Evolutionary conservation across 768 basidiomycete species (phyloP), one percentile per base, ranked within the genome.

Genomic region (Auricularia cornea): DNA sequence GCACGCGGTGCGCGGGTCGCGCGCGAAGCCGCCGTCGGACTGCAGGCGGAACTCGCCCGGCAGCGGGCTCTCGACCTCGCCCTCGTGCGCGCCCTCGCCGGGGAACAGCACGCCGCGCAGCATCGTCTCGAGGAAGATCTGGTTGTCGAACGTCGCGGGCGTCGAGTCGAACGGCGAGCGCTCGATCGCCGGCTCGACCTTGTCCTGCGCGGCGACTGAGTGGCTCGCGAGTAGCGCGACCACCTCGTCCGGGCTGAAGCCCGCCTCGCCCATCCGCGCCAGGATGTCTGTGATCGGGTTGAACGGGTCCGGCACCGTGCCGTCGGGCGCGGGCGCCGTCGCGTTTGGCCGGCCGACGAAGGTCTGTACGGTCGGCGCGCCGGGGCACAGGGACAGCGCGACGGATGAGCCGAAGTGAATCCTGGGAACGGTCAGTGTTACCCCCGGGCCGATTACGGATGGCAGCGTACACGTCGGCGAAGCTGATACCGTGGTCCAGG

Each of bases 381-480:
- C 78, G 23, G 76, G 72, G 64, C 78, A 79, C 67, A 77, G 77
- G 59, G 70, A 68, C 3, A 75, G 66, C 56, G 70, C 75, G 33
- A 78, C 74, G 16, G 72, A 73, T 44, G 72, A 73, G 31, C 74
- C 72, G 59, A 77, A 74, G 59, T 76, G 76, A 56, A 77, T 76
- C 60, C 72, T 71, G 48, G 1, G 18, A 6, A 16, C 8, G n/a
- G 48, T 41, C 1, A 29, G n/a, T 20, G 10, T 18, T 41, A 1
- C 51, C 41, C 29, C 11, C 11, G 3, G 44, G 28, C 23, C 44
- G 11, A 48, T 20, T 0, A 20, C 18, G 29, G 40, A 14, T 26
- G 3, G 30, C 32, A n/a, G 20, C 1, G 31, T 63, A 82, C 80
- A 83, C 78, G 71, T 83, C 82, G 48, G 79, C 81, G 28, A 77